Evolutionary conservation across 129 eudicot species (phyloP).

Genomic region (Helianthus tuberosus): DNA sequence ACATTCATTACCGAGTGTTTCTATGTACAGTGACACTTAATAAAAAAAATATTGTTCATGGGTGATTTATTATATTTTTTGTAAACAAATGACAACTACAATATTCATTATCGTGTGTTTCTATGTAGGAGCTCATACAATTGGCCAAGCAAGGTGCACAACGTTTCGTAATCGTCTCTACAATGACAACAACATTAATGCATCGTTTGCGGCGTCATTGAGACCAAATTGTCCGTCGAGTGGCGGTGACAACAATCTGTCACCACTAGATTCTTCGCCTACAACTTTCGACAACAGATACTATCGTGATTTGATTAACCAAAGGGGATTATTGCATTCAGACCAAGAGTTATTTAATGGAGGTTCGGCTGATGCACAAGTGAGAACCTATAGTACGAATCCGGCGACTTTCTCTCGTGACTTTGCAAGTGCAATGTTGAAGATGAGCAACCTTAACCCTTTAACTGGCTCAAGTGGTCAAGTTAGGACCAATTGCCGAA

Average conservation of each 20-base stretch:
- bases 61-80: too few relatives aligned
- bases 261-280: constrained; percentile 44
- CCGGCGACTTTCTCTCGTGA: constrained; percentile 38
- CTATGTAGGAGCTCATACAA: constrained; percentile 43
- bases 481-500: constrained; percentile 49
- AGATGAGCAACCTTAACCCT: constrained; percentile 50
- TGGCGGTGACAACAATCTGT: constrained; percentile 46
- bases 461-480: constrained; percentile 50
- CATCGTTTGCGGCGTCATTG: constrained; percentile 34
- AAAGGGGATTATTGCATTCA: constrained; percentile 56
- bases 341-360: constrained; percentile 59
- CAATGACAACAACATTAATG: constrained; percentile 42
- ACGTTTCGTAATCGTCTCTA: constrained; percentile 36
- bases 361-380: constrained; percentile 47
- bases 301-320: constrained; percentile 34
- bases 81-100: too few relatives aligned
- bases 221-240: constrained; percentile 41
- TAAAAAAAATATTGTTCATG: too few relatives aligned
- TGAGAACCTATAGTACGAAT: constrained; percentile 35
- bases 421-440: constrained; percentile 55
- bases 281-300: constrained; percentile 43
- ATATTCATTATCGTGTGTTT: not conserved
- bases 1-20: too few relatives aligned
- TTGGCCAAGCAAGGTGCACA: constrained; percentile 53
- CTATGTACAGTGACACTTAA: not conserved